Evolutionary conservation across 768 basidiomycete species (phyloP), one percentile per base, ranked within the genome.

Genomic region (Suillus plorans): DNA sequence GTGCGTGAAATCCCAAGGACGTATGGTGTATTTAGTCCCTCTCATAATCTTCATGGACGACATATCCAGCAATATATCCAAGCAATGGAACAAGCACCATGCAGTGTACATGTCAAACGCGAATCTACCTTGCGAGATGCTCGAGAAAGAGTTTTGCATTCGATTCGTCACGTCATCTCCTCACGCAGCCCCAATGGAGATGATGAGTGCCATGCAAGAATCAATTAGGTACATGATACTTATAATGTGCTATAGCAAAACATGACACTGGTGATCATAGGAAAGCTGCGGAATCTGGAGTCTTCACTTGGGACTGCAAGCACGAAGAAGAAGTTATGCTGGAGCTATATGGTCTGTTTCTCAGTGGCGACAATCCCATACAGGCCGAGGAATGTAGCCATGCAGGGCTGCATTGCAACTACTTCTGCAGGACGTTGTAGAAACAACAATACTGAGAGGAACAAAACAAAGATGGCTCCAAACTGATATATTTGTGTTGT

Each of bases 21-120:
- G 53, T 0, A 72, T 72, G 66, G 66, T 70, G 1, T 66, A 70
- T 8, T 68, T 62, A 1, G 66, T 72, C 0, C 74, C 74, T 0
- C 63, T 77, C 6, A 72, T 78, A 3, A 20, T 78, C 0, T 78
- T 78, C 61, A 72, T 78, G 57, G 78, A 80, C 39, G 74, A 80
- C 49, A 69, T 80, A 0, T 80, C 74, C 0, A 78, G 72, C 0
- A 80, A 80, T 41, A 61, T 67, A 5, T 77, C 69, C 5, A 80
- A 78, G 49, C 79, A 79, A 36, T 81, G 77, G 75, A 78, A 81
- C 42, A 76, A 76, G 37, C 77, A 80, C 39, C 72, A 76, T 14
- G 66, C 72, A 0, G 60, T 72, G 0, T 81, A 80, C 28, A 66
- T 78, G 60, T 77, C 71, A 0, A 79, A 80, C 63, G 76, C 60